A percentile compares a stretch with the other conserved stretches of the same genome.
These are phyloP conservation scores for Yarrowia deformans DNA, from an alignment of 805 yeast species.

Conservation along the genomic window DNA sequence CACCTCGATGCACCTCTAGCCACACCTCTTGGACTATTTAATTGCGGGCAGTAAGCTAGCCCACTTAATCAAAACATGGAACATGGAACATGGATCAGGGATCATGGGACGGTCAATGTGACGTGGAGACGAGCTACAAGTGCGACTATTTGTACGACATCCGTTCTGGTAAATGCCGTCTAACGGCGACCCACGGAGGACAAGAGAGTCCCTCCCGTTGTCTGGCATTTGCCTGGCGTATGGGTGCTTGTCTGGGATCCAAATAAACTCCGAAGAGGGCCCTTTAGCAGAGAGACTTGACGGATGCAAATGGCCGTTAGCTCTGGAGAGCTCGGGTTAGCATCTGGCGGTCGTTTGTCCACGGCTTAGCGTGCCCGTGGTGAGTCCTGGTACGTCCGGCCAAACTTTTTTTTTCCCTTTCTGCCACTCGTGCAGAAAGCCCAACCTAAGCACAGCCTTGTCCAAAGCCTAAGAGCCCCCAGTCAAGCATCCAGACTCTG, in stretches of 20 bases:
- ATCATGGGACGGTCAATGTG: background rate
- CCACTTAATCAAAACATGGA: background rate
- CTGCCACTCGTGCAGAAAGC: background rate
- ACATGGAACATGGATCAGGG: background rate
- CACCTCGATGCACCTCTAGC: too few relatives aligned
- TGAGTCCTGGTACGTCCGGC: background rate
- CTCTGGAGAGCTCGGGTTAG: background rate
- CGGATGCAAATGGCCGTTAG: background rate
- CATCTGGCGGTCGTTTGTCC: too few relatives aligned
- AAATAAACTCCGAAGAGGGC: slow-evolving; percentile 4
- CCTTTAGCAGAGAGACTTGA: slow-evolving; percentile 10
- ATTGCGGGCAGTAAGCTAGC: background rate
- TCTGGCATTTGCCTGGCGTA: too few relatives aligned
- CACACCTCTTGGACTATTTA: background rate
- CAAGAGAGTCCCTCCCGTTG: too few relatives aligned
- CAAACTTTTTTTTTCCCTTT: slow-evolving; percentile 4
- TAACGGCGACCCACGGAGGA: too few relatives aligned
- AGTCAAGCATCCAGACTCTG: background rate
- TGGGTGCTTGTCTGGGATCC: background rate
- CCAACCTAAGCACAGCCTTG: slow-evolving; percentile 26
- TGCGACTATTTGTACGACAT: too few relatives aligned
- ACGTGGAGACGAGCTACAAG: background rate
- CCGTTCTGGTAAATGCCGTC: too few relatives aligned
- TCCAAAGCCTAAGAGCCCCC: background rate
- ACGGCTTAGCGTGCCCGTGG: too few relatives aligned